A percentile compares a stretch with the other conserved stretches of the same genome.
phyloP scores from a whole-genome alignment of 495 filamentous ascomycete species.

The Sphaerosporella brunnea region DNA sequence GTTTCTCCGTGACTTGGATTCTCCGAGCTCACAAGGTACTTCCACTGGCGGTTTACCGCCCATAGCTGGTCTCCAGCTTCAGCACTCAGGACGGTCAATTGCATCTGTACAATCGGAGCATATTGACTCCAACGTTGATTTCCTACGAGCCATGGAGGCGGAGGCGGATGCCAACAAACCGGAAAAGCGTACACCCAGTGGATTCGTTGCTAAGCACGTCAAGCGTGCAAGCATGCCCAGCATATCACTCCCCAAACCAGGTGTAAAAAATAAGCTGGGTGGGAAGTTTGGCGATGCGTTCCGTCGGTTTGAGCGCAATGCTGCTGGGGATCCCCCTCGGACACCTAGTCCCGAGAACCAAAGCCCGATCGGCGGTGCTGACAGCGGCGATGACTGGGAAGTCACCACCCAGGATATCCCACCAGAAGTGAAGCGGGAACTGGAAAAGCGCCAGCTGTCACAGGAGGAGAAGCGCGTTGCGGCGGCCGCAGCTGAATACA shows the following conservation, averaged over 20 bases:
- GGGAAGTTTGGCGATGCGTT: conserved; percentile 94
- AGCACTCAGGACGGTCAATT: conserved; percentile 28
- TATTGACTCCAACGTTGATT: conserved; percentile 78
- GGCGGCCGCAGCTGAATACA: conserved; percentile 79
- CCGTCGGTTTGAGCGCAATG: conserved; percentile 66
- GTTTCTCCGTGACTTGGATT: conserved; percentile 41
- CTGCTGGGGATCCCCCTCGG: conserved; percentile 29
- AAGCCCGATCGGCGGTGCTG: conserved; percentile 30
- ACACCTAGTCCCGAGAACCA: conserved; percentile 44
- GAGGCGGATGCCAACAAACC: conserved; percentile 46
- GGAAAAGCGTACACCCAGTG: conserved; percentile 45
- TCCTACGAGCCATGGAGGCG: conserved; percentile 61
- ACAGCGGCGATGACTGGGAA: conserved; percentile 48
- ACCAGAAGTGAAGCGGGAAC: conserved; percentile 77
- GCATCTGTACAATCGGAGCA: conserved; percentile 30
- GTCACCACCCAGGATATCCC: conserved; percentile 50
- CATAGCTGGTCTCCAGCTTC: neutral
- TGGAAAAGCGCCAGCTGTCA: conserved; percentile 66
- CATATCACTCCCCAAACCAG: conserved; percentile 41
- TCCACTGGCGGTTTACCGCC: conserved; percentile 4
- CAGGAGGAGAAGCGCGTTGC: conserved; percentile 89
- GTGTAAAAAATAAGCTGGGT: conserved; percentile 69
- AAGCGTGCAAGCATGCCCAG: conserved; percentile 73
- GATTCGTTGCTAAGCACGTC: conserved; percentile 40
- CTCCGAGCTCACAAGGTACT: conserved; percentile 17